Base-by-base conservation (phyloP, 2,329 filamentous ascomycete species). In the Dissoconium aciculare region DNA sequence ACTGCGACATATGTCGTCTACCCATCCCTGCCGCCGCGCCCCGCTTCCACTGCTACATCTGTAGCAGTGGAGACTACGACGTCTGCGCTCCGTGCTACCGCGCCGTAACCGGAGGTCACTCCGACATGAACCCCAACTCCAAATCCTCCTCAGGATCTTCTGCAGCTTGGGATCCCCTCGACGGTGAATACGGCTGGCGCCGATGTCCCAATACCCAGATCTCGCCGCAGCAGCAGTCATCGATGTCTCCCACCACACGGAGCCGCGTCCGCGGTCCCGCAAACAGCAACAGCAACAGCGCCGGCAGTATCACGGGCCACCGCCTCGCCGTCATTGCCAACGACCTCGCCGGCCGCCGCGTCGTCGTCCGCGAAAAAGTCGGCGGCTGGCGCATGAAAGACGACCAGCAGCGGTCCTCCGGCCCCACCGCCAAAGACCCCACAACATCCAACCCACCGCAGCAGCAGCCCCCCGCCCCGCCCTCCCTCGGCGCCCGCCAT, bases 231-330 rank as follows among this genome's bases (percentile, higher is more conserved):
- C n/a, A n/a, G n/a, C n/a, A n/a, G n/a, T n/a, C n/a, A n/a, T n/a
- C n/a, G n/a, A n/a, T n/a, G n/a, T n/a, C n/a, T n/a, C 19, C 19
- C 8, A n/a, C 19, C n/a, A 65, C 67, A 25, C 78, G 79, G 4
- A 87, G 95, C 49, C 71, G 85, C 17, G 93, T 93, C 83, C n/a
- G n/a, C n/a, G n/a, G n/a, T n/a, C n/a, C n/a, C n/a, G 71, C 76
- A 0, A 61, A 91, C 8, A 63, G 91, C 8, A 76, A 73, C 0
- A 93, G 87, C 47, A 67, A 77, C 19, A 8, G 8, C n/a, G 19
- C 19, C n/a, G 19, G 19, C 8, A 23, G 8, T 8, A n/a, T 23
- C 8, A n/a, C 8, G 8, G 19, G 19, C 8, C n/a, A n/a, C 8
- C 19, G 19, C n/a, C n/a, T 8, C 8, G n/a, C 8, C 8, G 19